Percentiles rank a stretch among this genome's conserved stretches.
phyloP scores from a whole-genome alignment of 495 filamentous ascomycete genomes.

The Hypomontagnella submonticulosa region DNA sequence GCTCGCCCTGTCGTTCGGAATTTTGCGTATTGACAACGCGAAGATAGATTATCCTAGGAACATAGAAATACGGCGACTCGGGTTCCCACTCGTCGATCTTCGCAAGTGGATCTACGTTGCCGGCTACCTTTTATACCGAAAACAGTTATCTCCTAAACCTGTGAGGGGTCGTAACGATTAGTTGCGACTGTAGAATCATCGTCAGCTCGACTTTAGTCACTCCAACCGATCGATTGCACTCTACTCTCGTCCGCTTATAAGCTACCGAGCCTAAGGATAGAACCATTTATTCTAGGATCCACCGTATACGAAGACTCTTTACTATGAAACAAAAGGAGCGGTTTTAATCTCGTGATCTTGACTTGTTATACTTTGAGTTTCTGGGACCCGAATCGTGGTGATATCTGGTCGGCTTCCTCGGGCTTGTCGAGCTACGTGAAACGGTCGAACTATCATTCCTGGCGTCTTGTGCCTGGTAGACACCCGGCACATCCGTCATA shows the following conservation, averaged over 20 bases:
- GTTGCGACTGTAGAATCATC: conserved; percentile 15
- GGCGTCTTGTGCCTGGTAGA: conserved; percentile 23
- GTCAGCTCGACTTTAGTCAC: conserved; percentile 25
- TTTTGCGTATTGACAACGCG: conserved; percentile 20
- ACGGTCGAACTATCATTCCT: conserved; percentile 14
- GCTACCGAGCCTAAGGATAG: conserved; percentile 7
- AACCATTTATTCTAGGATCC: conserved; percentile 1
- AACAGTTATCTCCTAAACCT: conserved; percentile 1
- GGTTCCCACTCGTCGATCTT: conserved; percentile 17
- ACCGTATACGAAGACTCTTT: conserved; percentile 14
- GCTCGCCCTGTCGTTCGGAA: background rate
- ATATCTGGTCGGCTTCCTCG: conserved; percentile 12
- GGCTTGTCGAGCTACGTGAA: conserved; percentile 15
- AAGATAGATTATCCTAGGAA: conserved; percentile 20
- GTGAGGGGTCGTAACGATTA: conserved; percentile 13
- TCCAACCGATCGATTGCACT: conserved; percentile 23
- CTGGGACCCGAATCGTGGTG: conserved; percentile 20
- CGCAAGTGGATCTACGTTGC: conserved; percentile 18
- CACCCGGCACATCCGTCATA: conserved; percentile 23
- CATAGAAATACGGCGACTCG: conserved; percentile 12
- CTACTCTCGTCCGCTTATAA: conserved; percentile 2
- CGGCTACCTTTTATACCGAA: conserved; percentile 3
- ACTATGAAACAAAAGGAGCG: conserved; percentile 38
- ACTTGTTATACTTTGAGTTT: conserved; percentile 23
- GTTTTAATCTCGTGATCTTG: conserved; percentile 30